Base-by-base conservation (phyloP, 805 yeast genomes). In the Lipomyces starkeyi region DNA sequence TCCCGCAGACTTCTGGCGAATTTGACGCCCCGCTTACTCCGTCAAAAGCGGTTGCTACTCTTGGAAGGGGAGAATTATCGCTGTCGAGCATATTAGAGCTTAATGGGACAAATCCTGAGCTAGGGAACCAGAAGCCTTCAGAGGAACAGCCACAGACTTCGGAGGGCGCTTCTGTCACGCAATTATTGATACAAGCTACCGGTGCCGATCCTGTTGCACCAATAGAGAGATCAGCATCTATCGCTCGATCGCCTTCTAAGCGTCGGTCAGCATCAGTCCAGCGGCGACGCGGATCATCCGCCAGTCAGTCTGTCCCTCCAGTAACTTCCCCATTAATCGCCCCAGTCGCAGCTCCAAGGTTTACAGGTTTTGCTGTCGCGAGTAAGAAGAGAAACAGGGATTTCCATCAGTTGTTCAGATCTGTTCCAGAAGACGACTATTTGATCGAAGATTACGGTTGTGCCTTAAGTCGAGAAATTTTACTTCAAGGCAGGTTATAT, bases 371-470 rank as follows among this genome's bases (percentile, higher is more conserved):
- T 62, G 73, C 76, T 13, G 70, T 71, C 75, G 92, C 97, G 0
- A 80, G 88, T 1, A 82, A 82, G 63, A 83, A 83, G 60, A 81
- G 96, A 63, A 84, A 93, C 74, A 80, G 83, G 4, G 97, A 91
- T 52, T 95, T 92, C 77, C 98, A 93, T 78, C 84, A 82, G 53
- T 73, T 89, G 2, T 95, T 94, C 81, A 83, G 87, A 65, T 82
- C 87, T 8, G 80, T 92, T 1, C 90, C 93, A 1, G 79, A 80
- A 29, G 84, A 86, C 58, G 98, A 94, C 74, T 81, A 89, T 61
- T 80, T 94, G 17, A 77, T 94, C 47, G 97, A 92, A 74, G 98
- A 93, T 74, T 93, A 90, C 74, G 86, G 91, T 34, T 95, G 98
- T 81, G 97, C 98, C 0, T 80, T 94, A 64, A 89, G 93, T 71